phyloP scores from a whole-genome alignment of 306 rosid genomes.

The Lithocarpus polystachyus region DNA sequence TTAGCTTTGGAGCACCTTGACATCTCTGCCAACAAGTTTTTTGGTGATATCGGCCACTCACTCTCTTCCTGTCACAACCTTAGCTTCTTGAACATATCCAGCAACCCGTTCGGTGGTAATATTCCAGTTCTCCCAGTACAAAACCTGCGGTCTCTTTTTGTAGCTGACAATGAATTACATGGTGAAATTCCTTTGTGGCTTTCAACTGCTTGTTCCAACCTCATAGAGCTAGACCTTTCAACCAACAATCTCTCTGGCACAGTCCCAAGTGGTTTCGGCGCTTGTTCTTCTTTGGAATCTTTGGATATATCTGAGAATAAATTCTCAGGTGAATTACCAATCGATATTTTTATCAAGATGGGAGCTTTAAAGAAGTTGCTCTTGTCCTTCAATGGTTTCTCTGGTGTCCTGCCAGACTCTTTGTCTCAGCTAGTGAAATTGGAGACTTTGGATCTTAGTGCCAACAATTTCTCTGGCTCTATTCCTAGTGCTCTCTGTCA shows the following conservation, averaged over 20 bases:
- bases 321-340: slow-evolving; percentile 55
- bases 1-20: slow-evolving; percentile 51
- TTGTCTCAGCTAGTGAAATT: slow-evolving; percentile 43
- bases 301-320: slow-evolving; percentile 58
- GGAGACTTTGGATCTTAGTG: slow-evolving; percentile 80
- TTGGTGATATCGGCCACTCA: slow-evolving; percentile 48
- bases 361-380: slow-evolving; percentile 35
- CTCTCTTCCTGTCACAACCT: slow-evolving; percentile 49
- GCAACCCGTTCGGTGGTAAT: slow-evolving; percentile 55
- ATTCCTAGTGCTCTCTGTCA: slow-evolving; percentile 56
- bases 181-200: slow-evolving; percentile 51
- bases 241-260: slow-evolving; percentile 45
- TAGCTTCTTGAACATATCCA: slow-evolving; percentile 50
- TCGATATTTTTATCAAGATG: slow-evolving; percentile 47
- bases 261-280: slow-evolving; percentile 45
- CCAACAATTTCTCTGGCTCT: slow-evolving; percentile 56
- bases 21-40: slow-evolving; percentile 67
- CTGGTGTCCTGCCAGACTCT: slow-evolving; percentile 49
- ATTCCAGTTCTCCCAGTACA: slow-evolving; percentile 52
- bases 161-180: slow-evolving; percentile 42
- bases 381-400: slow-evolving; percentile 45
- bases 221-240: slow-evolving; percentile 61
- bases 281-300: slow-evolving; percentile 41
- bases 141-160: slow-evolving; percentile 45
- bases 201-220: slow-evolving; percentile 39